phyloP scores from a whole-genome alignment of 2,329 filamentous ascomycete species.

The Epichloe uncinata region DNA sequence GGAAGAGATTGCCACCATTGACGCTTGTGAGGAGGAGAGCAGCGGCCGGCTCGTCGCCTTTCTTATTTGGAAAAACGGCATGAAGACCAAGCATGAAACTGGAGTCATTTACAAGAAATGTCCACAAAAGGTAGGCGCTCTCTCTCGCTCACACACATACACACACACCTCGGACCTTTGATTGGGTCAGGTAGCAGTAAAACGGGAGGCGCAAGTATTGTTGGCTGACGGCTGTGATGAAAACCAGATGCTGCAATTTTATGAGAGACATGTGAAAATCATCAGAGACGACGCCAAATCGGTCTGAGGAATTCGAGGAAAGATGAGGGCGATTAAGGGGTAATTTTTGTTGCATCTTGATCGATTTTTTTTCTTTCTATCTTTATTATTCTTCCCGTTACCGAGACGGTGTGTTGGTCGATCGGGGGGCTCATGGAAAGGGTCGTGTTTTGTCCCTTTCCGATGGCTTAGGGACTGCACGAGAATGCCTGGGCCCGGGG shows the following conservation, averaged over 20 bases:
- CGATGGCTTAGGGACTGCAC: too few species aligned
- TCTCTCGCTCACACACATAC: too few species aligned
- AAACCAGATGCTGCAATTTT: slow-evolving; percentile 43
- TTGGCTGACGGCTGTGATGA: not conserved
- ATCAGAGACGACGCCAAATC: slow-evolving; percentile 25
- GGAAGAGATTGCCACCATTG: slow-evolving; percentile 54
- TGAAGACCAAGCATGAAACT: slow-evolving; percentile 62
- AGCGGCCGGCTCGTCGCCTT: slow-evolving; percentile 50
- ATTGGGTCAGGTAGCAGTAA: too few species aligned
- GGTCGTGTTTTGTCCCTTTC: too few species aligned
- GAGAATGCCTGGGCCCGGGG: too few species aligned
- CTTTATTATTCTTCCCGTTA: not conserved
- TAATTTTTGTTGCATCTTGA: not conserved
- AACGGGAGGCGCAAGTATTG: not conserved
- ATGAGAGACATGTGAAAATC: slow-evolving; percentile 44
- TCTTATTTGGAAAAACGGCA: slow-evolving; percentile 58
- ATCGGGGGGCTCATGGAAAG: too few species aligned
- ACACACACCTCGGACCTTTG: not conserved
- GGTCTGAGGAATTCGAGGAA: not conserved
- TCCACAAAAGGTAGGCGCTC: slow-evolving; percentile 51
- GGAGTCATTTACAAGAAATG: slow-evolving; percentile 59
- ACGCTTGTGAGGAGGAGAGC: slow-evolving; percentile 56
- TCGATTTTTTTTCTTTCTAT: not conserved
- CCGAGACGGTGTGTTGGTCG: too few species aligned
- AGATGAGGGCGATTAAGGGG: not conserved